Base-by-base conservation (phyloP, 2,329 filamentous ascomycete genomes). In the Talaromyces marneffei region DNA sequence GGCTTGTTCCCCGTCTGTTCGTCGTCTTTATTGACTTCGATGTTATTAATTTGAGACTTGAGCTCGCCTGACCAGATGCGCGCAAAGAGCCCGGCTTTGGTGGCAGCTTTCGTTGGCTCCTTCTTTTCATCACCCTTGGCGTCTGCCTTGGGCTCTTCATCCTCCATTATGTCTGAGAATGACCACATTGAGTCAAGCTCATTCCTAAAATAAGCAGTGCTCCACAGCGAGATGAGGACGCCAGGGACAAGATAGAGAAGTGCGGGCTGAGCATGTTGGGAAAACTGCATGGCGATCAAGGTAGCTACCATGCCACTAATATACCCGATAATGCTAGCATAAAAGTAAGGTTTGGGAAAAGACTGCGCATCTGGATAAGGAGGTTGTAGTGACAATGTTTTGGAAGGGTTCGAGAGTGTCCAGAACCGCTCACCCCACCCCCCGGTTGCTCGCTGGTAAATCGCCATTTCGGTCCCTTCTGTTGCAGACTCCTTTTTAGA, bases 161-260 rank as follows among this genome's bases (percentile, higher is more conserved):
- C 79, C 18, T 79, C 77, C 46, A 79, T 74, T 0, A 76, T 78
- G 72, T 97, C 93, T 0, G 86, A 92, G 70, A 92, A 97, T 2
- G 80, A 79, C 88, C 90, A 95, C 84, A 97, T 88, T 44, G 86
- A 75, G 56, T 79, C 80, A 2, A 93, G 65, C 70, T 97, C 92
- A 2, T 91, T 89, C 10, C 87, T 84, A 18, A 82, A 71, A 4
- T 87, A 67, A 0, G 88, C 93, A 1, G 89, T 94, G 3, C 86
- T 74, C 88, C 91, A 95, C 1, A 94, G 71, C 1, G 87, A 83
- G 1, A 83, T 80, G 4, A 97, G 77, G 0, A 97, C 91, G 0
- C 90, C 88, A 0, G 93, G 93, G 0, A 97, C 94, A 6, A 99
- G 85, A 71, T 97, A 97, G 14, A 99, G 79, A 33, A 99, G 81